phyloP scores from a whole-genome alignment of 768 basidiomycete species.

The Pisolithus tinctorius region DNA sequence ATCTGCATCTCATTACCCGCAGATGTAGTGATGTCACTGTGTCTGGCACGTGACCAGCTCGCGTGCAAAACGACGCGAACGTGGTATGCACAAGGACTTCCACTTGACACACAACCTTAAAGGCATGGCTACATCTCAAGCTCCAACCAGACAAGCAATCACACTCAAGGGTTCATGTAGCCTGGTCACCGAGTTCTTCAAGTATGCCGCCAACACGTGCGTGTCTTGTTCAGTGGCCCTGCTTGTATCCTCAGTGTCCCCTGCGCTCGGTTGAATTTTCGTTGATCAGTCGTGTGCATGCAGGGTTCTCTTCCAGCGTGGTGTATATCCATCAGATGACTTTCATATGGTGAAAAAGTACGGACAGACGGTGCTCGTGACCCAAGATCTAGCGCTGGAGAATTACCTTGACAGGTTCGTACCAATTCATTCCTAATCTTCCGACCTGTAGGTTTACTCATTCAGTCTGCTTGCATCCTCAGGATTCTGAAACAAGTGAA shows the following conservation, averaged over 20 bases:
- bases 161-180: slow-evolving; percentile 93
- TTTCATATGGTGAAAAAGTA: slow-evolving; percentile 99
- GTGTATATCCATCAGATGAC: slow-evolving; percentile 96
- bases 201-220: slow-evolving; percentile 96
- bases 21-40: too few species aligned
- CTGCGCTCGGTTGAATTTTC: slow-evolving; percentile 7
- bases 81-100: too few species aligned
- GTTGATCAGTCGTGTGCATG: background rate
- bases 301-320: slow-evolving; percentile 94
- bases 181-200: slow-evolving; percentile 97
- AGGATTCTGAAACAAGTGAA: slow-evolving; percentile 91
- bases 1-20: too few species aligned
- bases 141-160: slow-evolving; percentile 63
- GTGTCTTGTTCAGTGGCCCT: slow-evolving; percentile 20
- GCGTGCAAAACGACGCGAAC: too few species aligned
- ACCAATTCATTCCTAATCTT: background rate
- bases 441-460: background rate
- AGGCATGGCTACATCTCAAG: slow-evolving; percentile 40
- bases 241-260: background rate
- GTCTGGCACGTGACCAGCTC: too few species aligned
- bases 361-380: slow-evolving; percentile 91
- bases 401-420: slow-evolving; percentile 80
- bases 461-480: background rate
- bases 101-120: background rate
- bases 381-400: slow-evolving; percentile 88